These are phyloP conservation scores for Saccharata proteae DNA, from an alignment of 2,329 filamentous ascomycete species.

Conservation along the genomic window DNA sequence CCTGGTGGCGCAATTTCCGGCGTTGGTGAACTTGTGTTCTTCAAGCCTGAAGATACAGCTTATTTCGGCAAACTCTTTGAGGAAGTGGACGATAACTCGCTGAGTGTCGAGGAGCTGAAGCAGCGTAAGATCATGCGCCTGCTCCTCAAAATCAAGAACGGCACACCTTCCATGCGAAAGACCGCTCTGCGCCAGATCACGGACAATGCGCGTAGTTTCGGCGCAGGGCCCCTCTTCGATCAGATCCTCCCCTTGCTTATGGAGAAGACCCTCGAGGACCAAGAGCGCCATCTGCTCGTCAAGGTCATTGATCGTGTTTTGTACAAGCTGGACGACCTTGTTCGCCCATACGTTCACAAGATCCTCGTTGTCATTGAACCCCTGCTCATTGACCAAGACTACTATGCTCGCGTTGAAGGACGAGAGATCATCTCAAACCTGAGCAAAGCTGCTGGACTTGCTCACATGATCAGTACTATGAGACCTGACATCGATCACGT, in stretches of 20 bases:
- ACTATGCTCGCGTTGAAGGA: slow-evolving; percentile 95
- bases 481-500: slow-evolving; percentile 96
- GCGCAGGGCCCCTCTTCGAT: slow-evolving; percentile 87
- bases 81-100: slow-evolving; percentile 76
- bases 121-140: slow-evolving; percentile 98
- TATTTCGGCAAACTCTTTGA: slow-evolving; percentile 98
- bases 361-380: slow-evolving; percentile 98
- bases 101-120: slow-evolving; percentile 89
- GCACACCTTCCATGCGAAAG: slow-evolving; percentile 96
- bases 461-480: slow-evolving; percentile 99
- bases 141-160: slow-evolving; percentile 96
- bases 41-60: slow-evolving; percentile 97
- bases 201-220: slow-evolving; percentile 93
- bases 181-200: slow-evolving; percentile 94
- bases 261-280: slow-evolving; percentile 96
- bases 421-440: slow-evolving; percentile 98
- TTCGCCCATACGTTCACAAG: slow-evolving; percentile 94
- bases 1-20: slow-evolving; percentile 94
- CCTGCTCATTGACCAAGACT: slow-evolving; percentile 97
- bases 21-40: slow-evolving; percentile 91
- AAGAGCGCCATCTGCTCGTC: slow-evolving; percentile 93
- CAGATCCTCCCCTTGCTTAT: slow-evolving; percentile 94
- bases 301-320: slow-evolving; percentile 98
- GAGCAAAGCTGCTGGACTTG: slow-evolving; percentile 88
- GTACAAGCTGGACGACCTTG: slow-evolving; percentile 95